A percentile compares a stretch with the other conserved stretches of the same genome.
These are phyloP conservation scores for Arachis hypogaea DNA, from an alignment of 306 rosid species.

Conservation along the genomic window DNA sequence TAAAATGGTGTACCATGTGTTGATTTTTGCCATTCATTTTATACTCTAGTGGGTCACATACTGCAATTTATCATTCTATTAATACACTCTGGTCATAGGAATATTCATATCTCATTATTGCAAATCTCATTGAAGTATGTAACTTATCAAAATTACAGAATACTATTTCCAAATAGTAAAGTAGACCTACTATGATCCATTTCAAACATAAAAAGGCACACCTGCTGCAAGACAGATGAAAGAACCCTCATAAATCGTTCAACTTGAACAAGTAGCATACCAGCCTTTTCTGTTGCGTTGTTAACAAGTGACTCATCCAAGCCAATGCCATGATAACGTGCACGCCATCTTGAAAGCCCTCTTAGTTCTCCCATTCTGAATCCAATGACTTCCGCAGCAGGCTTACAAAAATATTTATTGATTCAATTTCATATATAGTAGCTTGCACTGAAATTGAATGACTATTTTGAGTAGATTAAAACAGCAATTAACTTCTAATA, in stretches of 20 bases:
- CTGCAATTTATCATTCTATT: conserved; percentile 12
- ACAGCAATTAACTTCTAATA: conserved; percentile 10
- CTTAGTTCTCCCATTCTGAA: conserved; percentile 94
- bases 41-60: neutral
- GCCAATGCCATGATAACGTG: conserved; percentile 80
- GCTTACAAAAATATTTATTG: conserved; percentile 54
- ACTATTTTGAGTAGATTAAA: conserved; percentile 15
- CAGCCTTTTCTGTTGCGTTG: conserved; percentile 84
- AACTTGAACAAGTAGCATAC: conserved; percentile 93
- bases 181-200: conserved; percentile 27
- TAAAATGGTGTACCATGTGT: conserved; percentile 1
- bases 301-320: conserved; percentile 79
- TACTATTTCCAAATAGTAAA: conserved; percentile 26
- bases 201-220: conserved; percentile 45
- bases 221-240: conserved; percentile 95
- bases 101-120: conserved; percentile 15
- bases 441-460: conserved; percentile 25
- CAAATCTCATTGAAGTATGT: conserved; percentile 20
- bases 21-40: conserved; percentile 13
- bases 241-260: conserved; percentile 92
- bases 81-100: conserved; percentile 26
- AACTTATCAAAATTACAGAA: conserved; percentile 20
- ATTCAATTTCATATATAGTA: conserved; percentile 39
- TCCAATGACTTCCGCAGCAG: conserved; percentile 92
- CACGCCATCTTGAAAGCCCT: conserved; percentile 95